Evolutionary conservation across 192 early-diverging fungal genomes (phyloP), one percentile per base, ranked within the genome.

Genomic region (Rhizoclosmatium globosum): DNA sequence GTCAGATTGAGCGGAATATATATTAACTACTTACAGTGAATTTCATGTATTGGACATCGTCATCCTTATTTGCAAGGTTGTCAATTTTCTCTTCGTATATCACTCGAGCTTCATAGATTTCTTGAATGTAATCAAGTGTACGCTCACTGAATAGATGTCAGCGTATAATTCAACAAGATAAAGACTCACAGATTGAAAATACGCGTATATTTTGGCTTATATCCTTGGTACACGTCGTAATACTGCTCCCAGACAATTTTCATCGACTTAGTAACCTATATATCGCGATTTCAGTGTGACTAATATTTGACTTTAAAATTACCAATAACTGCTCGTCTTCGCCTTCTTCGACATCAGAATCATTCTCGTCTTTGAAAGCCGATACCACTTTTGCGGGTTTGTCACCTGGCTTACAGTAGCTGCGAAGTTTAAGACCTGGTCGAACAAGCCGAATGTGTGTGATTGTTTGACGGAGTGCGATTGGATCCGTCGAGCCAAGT

Each of bases 41-140:
- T 48, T 64, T 78, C 46, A 69, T 78, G 58, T 71, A 73, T 2
- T 39, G 11, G 4, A 9, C 31, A 21, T 59, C 71, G 43, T 50
- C 50, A 23, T 81, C 65, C 9, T 44, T 68, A 19, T 68, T 68
- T 11, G 47, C 57, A n/a, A 47, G 19, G 11, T 81, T 71, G n/a
- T 81, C 74, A 31, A 66, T 43, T 38, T 79, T 73, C 21, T 79
- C 77, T 64, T 89, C 88, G 45, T 59, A 76, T 17, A 39, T 65
- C 84, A 81, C 80, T 39, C 83, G 74, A 7, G 48, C 53, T 3
- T 89, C 84, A 44, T 86, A 88, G 3, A 87, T 47, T 60, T 89
- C 88, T 17, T 84, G 72, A 43, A 89, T 86, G 15, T 88, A 72
- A 7, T 61, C 69, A 0, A 83, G 17, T 7, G 88, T 11, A 47